These are phyloP conservation scores for Piloderma croceum DNA, from an alignment of 768 basidiomycete genomes.

Conservation along the genomic window DNA sequence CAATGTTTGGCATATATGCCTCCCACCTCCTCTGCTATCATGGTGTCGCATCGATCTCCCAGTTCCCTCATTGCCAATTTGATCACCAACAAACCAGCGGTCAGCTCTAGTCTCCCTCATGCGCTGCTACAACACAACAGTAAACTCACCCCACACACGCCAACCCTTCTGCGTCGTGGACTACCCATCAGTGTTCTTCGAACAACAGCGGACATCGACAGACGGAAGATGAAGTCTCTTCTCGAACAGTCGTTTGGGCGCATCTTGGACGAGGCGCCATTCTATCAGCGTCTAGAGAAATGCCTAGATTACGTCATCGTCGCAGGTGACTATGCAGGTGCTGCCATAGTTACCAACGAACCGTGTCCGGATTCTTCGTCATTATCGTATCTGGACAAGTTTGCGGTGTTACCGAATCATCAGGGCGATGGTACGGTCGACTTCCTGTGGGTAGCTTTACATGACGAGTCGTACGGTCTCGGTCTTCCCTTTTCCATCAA, in stretches of 20 bases:
- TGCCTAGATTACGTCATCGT: slow-evolving; percentile 88
- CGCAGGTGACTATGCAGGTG: slow-evolving; percentile 92
- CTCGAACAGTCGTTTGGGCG: slow-evolving; percentile 85
- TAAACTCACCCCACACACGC: slow-evolving; percentile 83
- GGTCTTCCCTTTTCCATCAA: slow-evolving; percentile 92
- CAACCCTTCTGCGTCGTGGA: slow-evolving; percentile 87
- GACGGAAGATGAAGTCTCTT: slow-evolving; percentile 65
- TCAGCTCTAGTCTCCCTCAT: slow-evolving; percentile 92
- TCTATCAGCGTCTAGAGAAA: slow-evolving; percentile 72
- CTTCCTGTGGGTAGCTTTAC: slow-evolving; percentile 97
- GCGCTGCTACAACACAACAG: slow-evolving; percentile 84
- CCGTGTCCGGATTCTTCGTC: slow-evolving; percentile 26
- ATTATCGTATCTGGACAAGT: slow-evolving; percentile 96
- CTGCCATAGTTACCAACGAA: slow-evolving; percentile 84
- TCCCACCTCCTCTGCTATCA: slow-evolving; percentile 84
- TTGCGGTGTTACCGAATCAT: slow-evolving; percentile 89
- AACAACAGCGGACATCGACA: slow-evolving; percentile 64
- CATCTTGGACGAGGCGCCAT: slow-evolving; percentile 62
- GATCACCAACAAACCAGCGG: slow-evolving; percentile 95
- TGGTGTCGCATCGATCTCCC: slow-evolving; percentile 96
- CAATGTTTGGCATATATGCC: slow-evolving; percentile 92
- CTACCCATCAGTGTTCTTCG: slow-evolving; percentile 82
- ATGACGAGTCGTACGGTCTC: slow-evolving; percentile 96
- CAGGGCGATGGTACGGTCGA: slow-evolving; percentile 99
- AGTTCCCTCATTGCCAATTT: slow-evolving; percentile 94